phyloP scores from a whole-genome alignment of 2,329 filamentous ascomycete genomes.

The Zelopaecilomyces penicillatus region DNA sequence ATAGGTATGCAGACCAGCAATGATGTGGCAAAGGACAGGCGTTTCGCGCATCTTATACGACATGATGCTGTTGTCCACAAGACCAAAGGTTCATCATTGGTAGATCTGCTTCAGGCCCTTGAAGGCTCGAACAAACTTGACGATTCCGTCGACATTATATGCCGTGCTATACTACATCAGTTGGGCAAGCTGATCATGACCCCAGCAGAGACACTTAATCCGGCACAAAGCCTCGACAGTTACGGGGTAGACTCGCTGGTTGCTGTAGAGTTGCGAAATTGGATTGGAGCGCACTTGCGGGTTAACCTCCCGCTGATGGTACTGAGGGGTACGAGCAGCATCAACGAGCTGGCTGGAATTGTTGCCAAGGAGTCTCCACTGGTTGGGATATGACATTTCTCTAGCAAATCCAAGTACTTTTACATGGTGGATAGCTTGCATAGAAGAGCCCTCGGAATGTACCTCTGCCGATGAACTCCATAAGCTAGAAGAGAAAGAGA shows the following conservation, averaged over 20 bases:
- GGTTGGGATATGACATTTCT: background rate
- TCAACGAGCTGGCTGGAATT: background rate
- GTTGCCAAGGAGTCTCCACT: background rate
- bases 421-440: too few relatives aligned
- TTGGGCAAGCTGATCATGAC: background rate
- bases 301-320: background rate
- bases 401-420: too few relatives aligned
- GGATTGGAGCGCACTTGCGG: background rate
- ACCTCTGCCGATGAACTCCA: too few relatives aligned
- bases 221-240: background rate
- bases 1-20: background rate
- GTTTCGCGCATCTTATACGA: background rate
- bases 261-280: background rate
- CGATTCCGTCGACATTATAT: background rate
- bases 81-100: background rate
- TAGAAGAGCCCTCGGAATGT: too few relatives aligned
- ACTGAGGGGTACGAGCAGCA: background rate
- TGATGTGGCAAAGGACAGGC: background rate
- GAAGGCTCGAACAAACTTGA: background rate
- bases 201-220: background rate
- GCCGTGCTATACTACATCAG: background rate
- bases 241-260: slow-evolving; percentile 1
- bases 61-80: background rate
- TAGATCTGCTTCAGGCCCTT: background rate
- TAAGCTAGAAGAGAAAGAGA: too few relatives aligned